Evolutionary conservation across 2,329 filamentous ascomycete genomes (phyloP).

Genomic region (Fusarium sulawesiense): DNA sequence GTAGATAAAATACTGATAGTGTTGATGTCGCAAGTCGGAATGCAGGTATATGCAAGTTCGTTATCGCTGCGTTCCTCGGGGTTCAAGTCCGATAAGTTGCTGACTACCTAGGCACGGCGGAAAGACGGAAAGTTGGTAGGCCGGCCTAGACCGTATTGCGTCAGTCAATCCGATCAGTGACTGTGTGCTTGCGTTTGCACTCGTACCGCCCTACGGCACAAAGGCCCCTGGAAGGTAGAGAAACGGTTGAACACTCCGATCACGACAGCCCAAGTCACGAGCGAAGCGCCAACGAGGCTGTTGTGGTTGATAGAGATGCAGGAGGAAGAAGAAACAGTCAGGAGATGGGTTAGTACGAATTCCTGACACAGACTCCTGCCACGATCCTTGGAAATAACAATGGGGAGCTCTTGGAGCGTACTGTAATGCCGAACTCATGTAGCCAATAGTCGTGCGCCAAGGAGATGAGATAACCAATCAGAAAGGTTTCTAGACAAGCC

Average conservation of each 20-base stretch:
- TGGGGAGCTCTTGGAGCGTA: conserved; percentile 9
- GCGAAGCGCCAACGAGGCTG: conserved; percentile 20
- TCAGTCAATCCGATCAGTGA: conserved; percentile 38
- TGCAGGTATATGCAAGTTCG: conserved; percentile 25
- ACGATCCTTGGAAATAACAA: conserved; percentile 42
- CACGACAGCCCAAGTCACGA: conserved; percentile 33
- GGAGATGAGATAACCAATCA: conserved; percentile 17
- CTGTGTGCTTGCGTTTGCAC: not conserved
- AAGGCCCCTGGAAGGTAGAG: conserved; percentile 30
- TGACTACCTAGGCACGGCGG: conserved; percentile 35
- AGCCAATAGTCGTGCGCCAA: conserved; percentile 26
- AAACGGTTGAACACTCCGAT: conserved; percentile 21
- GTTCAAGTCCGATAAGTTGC: conserved; percentile 29
- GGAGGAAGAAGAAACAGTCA: conserved; percentile 35
- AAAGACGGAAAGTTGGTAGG: conserved; percentile 25
- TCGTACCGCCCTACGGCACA: conserved; percentile 41
- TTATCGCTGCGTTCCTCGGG: conserved; percentile 38
- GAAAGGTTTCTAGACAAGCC: not conserved
- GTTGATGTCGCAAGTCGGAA: conserved; percentile 8
- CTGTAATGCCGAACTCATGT: not conserved
- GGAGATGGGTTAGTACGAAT: conserved; percentile 40
- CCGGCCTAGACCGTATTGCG: conserved; percentile 40
- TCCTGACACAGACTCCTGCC: conserved; percentile 37
- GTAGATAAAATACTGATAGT: not conserved
- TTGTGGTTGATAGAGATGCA: conserved; percentile 37